These are phyloP conservation scores for Metschnikowia aberdeeniae DNA, from an alignment of 805 yeast genomes.

Conservation along the genomic window DNA sequence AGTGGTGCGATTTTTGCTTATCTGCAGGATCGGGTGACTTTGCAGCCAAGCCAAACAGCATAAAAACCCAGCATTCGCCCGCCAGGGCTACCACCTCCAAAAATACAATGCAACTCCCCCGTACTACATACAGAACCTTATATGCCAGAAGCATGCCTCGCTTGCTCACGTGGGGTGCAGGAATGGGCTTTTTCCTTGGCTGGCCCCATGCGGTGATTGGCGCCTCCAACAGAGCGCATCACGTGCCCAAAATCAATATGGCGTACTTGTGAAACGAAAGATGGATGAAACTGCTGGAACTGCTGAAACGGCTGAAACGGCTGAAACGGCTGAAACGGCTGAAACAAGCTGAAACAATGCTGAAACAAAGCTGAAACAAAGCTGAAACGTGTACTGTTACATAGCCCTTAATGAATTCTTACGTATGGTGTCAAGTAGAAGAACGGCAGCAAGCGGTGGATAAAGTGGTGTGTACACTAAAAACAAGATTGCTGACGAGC, in stretches of 20 bases:
- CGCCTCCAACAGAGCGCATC: slow-evolving; percentile 21
- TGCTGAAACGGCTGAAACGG: background rate
- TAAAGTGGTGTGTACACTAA: too few species aligned
- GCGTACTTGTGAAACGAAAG: slow-evolving; percentile 5
- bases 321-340: background rate
- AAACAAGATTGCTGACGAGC: too few species aligned
- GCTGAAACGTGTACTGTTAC: too few species aligned
- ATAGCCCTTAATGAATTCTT: too few species aligned
- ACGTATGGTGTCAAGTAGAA: too few species aligned
- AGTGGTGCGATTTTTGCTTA: slow-evolving; percentile 1
- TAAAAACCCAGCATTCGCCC: background rate
- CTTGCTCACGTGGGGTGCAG: slow-evolving; percentile 29
- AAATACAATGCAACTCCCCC: slow-evolving; percentile 15
- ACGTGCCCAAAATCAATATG: slow-evolving; percentile 28
- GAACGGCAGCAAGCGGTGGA: too few species aligned
- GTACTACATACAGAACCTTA: slow-evolving; percentile 23
- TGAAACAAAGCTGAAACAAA: too few species aligned
- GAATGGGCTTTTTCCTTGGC: slow-evolving; percentile 27
- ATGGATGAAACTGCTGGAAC: background rate
- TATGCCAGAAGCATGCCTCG: slow-evolving; percentile 28
- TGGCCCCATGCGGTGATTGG: slow-evolving; percentile 34
- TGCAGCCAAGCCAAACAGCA: slow-evolving; percentile 1
- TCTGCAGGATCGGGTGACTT: slow-evolving; percentile 3
- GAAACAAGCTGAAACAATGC: too few species aligned
- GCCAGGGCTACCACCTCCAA: background rate